Evolutionary conservation across 768 basidiomycete species (phyloP).

Genomic region (Pholiota microspora): DNA sequence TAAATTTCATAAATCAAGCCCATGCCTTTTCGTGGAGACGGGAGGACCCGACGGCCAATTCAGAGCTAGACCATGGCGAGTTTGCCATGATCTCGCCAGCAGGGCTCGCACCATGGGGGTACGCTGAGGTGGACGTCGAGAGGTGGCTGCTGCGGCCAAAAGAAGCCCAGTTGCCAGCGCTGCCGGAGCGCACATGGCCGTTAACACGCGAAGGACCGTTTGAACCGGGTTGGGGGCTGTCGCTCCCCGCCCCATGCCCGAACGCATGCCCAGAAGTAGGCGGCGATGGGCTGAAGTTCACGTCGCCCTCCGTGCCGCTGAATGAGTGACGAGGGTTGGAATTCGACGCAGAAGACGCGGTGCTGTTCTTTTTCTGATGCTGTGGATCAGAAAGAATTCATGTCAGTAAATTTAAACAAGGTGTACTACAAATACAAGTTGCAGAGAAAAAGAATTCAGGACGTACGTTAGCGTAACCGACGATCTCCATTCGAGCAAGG

Average conservation of each 20-base stretch:
- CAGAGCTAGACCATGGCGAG: constrained; percentile 35
- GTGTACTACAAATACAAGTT: not conserved
- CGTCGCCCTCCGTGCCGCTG: constrained; percentile 66
- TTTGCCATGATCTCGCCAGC: constrained; percentile 52
- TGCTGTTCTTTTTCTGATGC: constrained; percentile 41
- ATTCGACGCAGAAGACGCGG: constrained; percentile 39
- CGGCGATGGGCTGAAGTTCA: constrained; percentile 58
- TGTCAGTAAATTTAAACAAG: not conserved
- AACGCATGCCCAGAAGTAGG: constrained; percentile 43
- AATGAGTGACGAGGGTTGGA: constrained; percentile 71
- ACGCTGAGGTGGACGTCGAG: constrained; percentile 32
- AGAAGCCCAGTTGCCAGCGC: constrained; percentile 77
- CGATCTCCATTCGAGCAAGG: constrained; percentile 68
- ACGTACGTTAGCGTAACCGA: constrained; percentile 67
- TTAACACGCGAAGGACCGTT: constrained; percentile 40
- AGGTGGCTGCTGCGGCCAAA: constrained; percentile 51
- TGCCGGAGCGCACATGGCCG: constrained; percentile 76
- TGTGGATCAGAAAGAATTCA: constrained; percentile 9
- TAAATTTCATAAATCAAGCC: constrained; percentile 33
- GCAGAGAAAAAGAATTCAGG: constrained; percentile 5
- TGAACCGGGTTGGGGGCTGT: constrained; percentile 20
- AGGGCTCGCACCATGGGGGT: constrained; percentile 56
- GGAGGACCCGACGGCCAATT: constrained; percentile 29
- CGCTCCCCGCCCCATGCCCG: constrained; percentile 33
- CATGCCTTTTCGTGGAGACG: constrained; percentile 62